Base-by-base conservation (phyloP, 31 red algal genomes). In the Pterothamnion heteromorphum region DNA sequence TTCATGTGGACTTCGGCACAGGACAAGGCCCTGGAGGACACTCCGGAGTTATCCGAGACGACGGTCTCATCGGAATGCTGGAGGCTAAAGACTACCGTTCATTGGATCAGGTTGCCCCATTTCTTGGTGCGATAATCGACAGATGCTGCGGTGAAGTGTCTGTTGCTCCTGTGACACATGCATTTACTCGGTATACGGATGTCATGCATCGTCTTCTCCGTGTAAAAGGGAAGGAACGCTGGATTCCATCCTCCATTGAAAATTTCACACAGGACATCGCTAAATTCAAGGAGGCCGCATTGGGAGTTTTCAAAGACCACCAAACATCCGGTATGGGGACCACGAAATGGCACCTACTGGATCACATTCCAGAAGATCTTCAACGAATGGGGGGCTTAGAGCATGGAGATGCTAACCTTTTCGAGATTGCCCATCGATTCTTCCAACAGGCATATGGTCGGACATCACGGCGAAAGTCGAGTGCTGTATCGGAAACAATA, bases 141-240 rank as follows among this genome's bases (percentile, higher is more conserved):
- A 90, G 41, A 35, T 90, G 88, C 41, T 90, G 88, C 88, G 57
- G 57, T 14, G 88, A 78, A 90, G 57, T 5, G 2, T 18, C 74
- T 5, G 21, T 36, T 0, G 44, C 3, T 18, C 58, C 88, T 36
- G 80, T 76, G n/a, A 90, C 88, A 20, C 36, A 37, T 0, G 88
- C 57, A 26, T 90, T 90, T 36, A 90, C 88, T 22, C 41, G 24
- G 88, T 90, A 90, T 32, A 35, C 64, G 41, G 88, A 90, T 22
- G 35, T 90, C 2, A 5, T 90, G 9, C 41, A 26, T 20, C 22
- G 41, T 35, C 22, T 35, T 35, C 35, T 74, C 36, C 88, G 58
- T 4, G 74, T n/a, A n/a, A 76, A 37, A 90, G 80, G 36, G 86
- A 2, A 32, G 71, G 2, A 24, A 27, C 32, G 24, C 39, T 88